Evolutionary conservation across 148 eudicot genomes (phyloP), one percentile per base, ranked within the genome.

Genomic region (Pouteria glomerata): DNA sequence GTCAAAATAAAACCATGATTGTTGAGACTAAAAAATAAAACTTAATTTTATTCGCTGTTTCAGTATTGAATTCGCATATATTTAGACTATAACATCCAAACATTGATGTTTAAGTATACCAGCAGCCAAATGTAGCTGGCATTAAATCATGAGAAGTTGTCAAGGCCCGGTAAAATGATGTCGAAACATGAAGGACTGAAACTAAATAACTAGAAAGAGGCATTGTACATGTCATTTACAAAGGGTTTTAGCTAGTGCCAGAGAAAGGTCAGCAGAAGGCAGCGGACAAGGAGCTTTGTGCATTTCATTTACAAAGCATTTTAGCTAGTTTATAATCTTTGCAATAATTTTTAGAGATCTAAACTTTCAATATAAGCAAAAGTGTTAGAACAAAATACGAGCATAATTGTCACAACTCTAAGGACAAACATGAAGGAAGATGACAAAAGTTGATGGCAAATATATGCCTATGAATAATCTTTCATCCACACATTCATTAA

Each of bases 21-120:
- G 41, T 41, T 70, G 15, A 65, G 69, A 65, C 47, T 47, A 10
- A 47, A 29, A 34, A 66, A 68, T 6, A 23, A 8, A 15, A 69
- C 8, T 8, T 4, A 57, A 53, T 19, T 50, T n/a, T 68, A 34
- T 31, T 19, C 29, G 33, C 2, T 35, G 6, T 27, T 35, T 55
- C 62, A 53, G 2, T 39, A 8, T 8, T 24, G 33, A 63, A n/a
- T 63, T 39, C 1, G 51, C 51, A 11, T n/a, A 23, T 63, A 14
- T 14, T 23, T n/a, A 42, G 4, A 21, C 50, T 19, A 5, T 1
- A 45, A 1, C 21, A 14, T 23, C 24, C n/a, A n/a, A 21, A 52
- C 23, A 55, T 35, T 33, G 55, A 37, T 52, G 61, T 37, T 4
- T 45, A 15, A 15, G 14, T 10, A 24, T 37, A 14, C 50, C 67